These are phyloP conservation scores for Aspergillus transmontanensis DNA, from an alignment of 2,329 filamentous ascomycete genomes.

Conservation along the genomic window DNA sequence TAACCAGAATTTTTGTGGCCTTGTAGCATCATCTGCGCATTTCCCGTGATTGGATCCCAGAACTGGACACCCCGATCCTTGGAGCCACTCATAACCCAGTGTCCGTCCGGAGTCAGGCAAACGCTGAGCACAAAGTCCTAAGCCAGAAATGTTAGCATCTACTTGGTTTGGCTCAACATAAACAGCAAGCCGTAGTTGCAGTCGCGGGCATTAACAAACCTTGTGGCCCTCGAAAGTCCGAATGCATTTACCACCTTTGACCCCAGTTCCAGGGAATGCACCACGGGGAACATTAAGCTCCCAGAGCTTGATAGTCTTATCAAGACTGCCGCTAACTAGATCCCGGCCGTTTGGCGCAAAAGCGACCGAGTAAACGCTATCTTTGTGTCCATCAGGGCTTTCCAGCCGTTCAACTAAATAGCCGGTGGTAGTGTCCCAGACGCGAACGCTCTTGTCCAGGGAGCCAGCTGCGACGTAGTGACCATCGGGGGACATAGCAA, in stretches of 20 bases:
- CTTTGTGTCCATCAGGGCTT: conserved; percentile 91
- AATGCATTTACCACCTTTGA: conserved; percentile 88
- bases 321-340: conserved; percentile 89
- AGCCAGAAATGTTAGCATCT: conserved; percentile 4
- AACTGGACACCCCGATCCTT: conserved; percentile 98
- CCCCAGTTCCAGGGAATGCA: conserved; percentile 65
- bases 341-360: conserved; percentile 93
- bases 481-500: conserved; percentile 94
- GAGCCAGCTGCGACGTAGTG: conserved; percentile 93
- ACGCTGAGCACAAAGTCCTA: conserved; percentile 96
- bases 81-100: conserved; percentile 95
- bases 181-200: background rate
- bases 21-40: conserved; percentile 96
- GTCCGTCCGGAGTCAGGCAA: conserved; percentile 87
- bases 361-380: conserved; percentile 93
- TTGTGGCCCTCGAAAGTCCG: conserved; percentile 97
- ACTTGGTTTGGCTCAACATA: background rate
- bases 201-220: conserved; percentile 52
- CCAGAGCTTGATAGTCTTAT: conserved; percentile 99
- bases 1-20: conserved; percentile 92
- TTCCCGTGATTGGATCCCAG: conserved; percentile 93
- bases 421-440: conserved; percentile 89
- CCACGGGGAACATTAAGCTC: conserved; percentile 75
- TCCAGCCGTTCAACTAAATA: conserved; percentile 89
- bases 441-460: conserved; percentile 94